Conservation (phyloP, 768 basidiomycete genomes). For the Rhodocollybia butyracea region DNA sequence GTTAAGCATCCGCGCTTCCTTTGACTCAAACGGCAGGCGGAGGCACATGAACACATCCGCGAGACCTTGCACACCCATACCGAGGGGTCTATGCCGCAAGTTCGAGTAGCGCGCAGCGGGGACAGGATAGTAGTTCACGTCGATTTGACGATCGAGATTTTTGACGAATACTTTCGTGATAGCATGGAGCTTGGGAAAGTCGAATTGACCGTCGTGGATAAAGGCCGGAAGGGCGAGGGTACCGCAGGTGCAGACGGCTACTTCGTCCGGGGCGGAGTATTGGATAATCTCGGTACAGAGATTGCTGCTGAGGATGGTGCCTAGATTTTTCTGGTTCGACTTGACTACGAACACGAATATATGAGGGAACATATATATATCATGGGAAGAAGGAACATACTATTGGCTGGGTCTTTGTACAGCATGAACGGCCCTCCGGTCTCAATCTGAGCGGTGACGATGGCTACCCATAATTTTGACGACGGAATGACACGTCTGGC, state of each 20-base stretch:
- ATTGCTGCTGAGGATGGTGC: conserved; percentile 84
- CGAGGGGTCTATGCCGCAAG: conserved; percentile 80
- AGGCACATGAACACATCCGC: conserved; percentile 84
- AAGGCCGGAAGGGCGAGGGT: conserved; percentile 78
- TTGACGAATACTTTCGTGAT: conserved; percentile 72
- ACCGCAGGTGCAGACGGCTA: conserved; percentile 82
- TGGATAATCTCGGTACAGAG: conserved; percentile 86
- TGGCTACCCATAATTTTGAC: conserved; percentile 97
- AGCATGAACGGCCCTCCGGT: conserved; percentile 81
- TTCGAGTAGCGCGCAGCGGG: conserved; percentile 73
- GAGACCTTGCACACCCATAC: conserved; percentile 80
- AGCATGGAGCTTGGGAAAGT: conserved; percentile 77
- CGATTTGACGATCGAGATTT: conserved; percentile 78
- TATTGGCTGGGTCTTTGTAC: conserved; percentile 76
- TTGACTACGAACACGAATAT: too few relatives aligned
- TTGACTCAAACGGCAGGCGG: conserved; percentile 77
- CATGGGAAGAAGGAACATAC: conserved; percentile 35
- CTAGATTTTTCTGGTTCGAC: conserved; percentile 82
- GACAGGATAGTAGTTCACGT: conserved; percentile 77
- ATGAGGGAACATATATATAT: too few relatives aligned
- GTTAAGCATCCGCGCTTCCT: conserved; percentile 67
- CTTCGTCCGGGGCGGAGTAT: conserved; percentile 80
- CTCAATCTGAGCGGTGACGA: conserved; percentile 81
- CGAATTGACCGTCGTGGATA: conserved; percentile 59
- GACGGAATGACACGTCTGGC: conserved; percentile 82